Base-by-base conservation (phyloP, 2,329 filamentous ascomycete species). In the Cordyceps javanica region DNA sequence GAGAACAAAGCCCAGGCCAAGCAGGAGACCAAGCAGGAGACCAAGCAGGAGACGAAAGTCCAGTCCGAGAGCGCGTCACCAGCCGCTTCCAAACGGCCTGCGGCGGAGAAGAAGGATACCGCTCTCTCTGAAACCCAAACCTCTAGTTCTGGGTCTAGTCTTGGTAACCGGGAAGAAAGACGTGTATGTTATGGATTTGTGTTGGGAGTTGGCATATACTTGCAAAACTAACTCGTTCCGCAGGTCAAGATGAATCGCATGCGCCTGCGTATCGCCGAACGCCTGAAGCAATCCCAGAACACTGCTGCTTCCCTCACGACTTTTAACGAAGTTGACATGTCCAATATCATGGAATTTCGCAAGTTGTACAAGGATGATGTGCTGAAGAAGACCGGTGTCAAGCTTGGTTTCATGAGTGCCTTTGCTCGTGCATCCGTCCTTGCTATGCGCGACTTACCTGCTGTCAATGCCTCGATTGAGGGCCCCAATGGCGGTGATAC, bases 171-270 rank as follows among this genome's bases (percentile, higher is more conserved):
- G 58, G 90, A 94, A 65, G 93, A 99, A 79, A 88, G 90, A 63
- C 86, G 91, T 61, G 91, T 93, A 84, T 64, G 89, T 77, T 32
- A 6, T 2, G 6, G 41, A 16, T 39, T 56, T 62, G 51, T 62
- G 28, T 36, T n/a, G 26, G 16, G 34, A 14, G 13, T 19, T 9
- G 6, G 19, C n/a, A 25, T 13, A 10, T 6, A 9, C 2, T 10
- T 9, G 14, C 28, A 51, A 9, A 54, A 23, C 45, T 57, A 38
- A 57, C 36, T 11, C n/a, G n/a, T 11, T 39, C 54, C 62, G 57
- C 66, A 94, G 90, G 91, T 97, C 68, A 99, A 99, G 82, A 99
- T 99, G 94, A 97, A 97, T 81, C 91, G 94, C 63, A 99, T 99
- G 94, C 91, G 94, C 64, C 85, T 97, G 61, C 88, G 94, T 61